Evolutionary conservation across 2,329 filamentous ascomycete genomes (phyloP).

Genomic region (Ascochyta fabae): DNA sequence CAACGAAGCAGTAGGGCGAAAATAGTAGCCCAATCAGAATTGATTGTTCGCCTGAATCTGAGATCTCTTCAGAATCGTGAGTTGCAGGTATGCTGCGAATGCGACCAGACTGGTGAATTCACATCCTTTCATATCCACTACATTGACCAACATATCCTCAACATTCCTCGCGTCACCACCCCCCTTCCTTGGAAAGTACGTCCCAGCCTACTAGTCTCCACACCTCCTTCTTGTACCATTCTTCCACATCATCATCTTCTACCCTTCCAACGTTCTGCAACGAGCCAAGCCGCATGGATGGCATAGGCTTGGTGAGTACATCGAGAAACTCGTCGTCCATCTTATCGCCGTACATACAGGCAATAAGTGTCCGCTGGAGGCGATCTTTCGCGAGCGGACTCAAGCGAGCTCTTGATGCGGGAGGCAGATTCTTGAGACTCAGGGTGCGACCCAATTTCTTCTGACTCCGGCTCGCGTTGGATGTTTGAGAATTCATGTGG

Average conservation of each 20-base stretch:
- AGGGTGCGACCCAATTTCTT: conserved; percentile 29
- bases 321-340: conserved; percentile 50
- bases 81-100: no score
- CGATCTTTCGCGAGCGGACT: conserved; percentile 49
- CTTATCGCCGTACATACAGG: conserved; percentile 51
- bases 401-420: conserved; percentile 41
- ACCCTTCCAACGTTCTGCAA: conserved; percentile 44
- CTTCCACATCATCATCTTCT: conserved; percentile 51
- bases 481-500: conserved; percentile 39
- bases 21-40: background rate
- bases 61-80: background rate
- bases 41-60: no score
- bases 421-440: conserved; percentile 32
- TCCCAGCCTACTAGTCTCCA: conserved; percentile 67
- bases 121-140: background rate
- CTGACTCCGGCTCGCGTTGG: background rate
- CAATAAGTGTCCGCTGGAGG: conserved; percentile 55
- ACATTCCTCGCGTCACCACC: conserved; percentile 14
- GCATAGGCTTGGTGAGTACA: conserved; percentile 50
- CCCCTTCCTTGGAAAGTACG: conserved; percentile 44
- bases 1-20: background rate
- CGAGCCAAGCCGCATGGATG: conserved; percentile 23
- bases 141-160: background rate
- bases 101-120: background rate
- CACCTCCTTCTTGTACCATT: conserved; percentile 63